Base-by-base conservation (phyloP, 106 monocot species). In the Platanthera zijinensis region DNA sequence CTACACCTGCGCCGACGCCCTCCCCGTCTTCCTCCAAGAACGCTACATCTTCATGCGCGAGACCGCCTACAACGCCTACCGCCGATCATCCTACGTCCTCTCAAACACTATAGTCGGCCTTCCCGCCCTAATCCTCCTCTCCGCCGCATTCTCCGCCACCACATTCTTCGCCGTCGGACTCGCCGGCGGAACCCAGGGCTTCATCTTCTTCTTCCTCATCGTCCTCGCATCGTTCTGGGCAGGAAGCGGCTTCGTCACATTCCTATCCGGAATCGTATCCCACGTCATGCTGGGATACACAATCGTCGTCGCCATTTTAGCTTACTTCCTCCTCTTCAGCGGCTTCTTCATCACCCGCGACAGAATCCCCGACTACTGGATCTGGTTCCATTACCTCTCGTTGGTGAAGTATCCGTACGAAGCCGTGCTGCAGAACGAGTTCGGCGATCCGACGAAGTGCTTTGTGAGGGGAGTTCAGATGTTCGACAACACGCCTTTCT, bases 401-500 rank as follows among this genome's bases (percentile, higher is more conserved):
- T 80, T 96, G 13, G 93, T 96, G 46, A 93, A 96, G 85, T 96
- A 96, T 80, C 96, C 96, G 12, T 96, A 90, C 74, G 96, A 96
- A 67, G 96, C 85, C 11, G 92, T 93, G 77, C 72, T 96, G 61
- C 82, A 84, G 78, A 96, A 96, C 81, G 96, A 96, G 85, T 96
- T 96, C 80, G 84, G 77, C 46, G 87, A 83, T 10, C 72, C 80
- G 9, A 59, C 11, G 7, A 83, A 90, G 84, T 96, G 96, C 70
- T 90, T 93, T 74, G 90, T 87, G 7, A 57, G 86, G 7, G 96
- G 93, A 32, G 70, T 50, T 12, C 90, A 96, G 84, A 93, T 96
- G 81, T 96, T 96, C 74, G 96, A 96, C 75, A 86, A 89, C 84
- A 85, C 96, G 71, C 90, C 88, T 70, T 72, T 96, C 17, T 80